Conservation (phyloP, 1,284 basidiomycete genomes). For the Pseudozyma sp. region DNA sequence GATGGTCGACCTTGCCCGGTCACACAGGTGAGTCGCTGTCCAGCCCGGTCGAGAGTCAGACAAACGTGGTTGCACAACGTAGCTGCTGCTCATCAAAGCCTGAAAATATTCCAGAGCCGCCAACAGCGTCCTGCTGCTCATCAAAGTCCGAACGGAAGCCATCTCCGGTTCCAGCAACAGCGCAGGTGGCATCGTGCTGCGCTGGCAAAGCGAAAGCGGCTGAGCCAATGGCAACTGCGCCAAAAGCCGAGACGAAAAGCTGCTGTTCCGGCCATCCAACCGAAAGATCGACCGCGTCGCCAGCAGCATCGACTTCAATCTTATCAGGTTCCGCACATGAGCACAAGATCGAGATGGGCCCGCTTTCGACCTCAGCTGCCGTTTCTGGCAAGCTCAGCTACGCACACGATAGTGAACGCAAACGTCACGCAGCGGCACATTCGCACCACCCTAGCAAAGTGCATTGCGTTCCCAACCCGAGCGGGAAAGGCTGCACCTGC, state of each 20-base stretch:
- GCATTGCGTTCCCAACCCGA: slow-evolving; percentile 67
- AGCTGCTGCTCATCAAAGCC: slow-evolving; percentile 37
- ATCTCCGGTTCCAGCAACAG: neutral
- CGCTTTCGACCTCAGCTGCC: slow-evolving; percentile 32
- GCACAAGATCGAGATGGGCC: slow-evolving; percentile 19
- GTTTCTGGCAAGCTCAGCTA: slow-evolving; percentile 7
- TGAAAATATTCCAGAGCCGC: neutral
- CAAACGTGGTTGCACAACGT: neutral
- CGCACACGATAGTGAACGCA: slow-evolving; percentile 13
- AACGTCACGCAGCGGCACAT: slow-evolving; percentile 18
- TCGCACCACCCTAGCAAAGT: slow-evolving; percentile 54
- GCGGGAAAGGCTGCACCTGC: slow-evolving; percentile 65
- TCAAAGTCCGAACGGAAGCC: slow-evolving; percentile 1
- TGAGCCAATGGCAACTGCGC: neutral
- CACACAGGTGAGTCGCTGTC: slow-evolving; percentile 7
- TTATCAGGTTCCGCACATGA: neutral
- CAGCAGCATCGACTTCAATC: neutral
- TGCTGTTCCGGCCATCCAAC: slow-evolving; percentile 27
- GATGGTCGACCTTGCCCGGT: slow-evolving; percentile 40
- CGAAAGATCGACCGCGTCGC: neutral
- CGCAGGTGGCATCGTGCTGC: slow-evolving; percentile 14
- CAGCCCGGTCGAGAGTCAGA: slow-evolving; percentile 11
- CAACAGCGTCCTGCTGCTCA: slow-evolving; percentile 26
- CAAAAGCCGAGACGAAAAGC: slow-evolving; percentile 12
- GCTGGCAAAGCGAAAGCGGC: slow-evolving; percentile 1